phyloP scores from a whole-genome alignment of 1,284 basidiomycete genomes.

The Laetiporus sulphureus region DNA sequence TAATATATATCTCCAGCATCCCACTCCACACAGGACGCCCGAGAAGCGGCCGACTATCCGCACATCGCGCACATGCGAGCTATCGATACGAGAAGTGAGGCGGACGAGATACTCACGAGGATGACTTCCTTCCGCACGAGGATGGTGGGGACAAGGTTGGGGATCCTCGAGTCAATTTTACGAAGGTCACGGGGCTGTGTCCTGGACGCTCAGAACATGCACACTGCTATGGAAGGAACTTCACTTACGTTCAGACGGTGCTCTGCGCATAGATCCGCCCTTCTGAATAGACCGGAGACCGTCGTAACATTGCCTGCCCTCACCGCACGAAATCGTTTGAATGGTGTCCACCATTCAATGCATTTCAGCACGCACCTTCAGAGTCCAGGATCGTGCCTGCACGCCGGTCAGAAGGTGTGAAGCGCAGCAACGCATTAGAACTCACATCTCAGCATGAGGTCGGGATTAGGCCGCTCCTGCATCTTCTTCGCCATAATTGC shows the following conservation, averaged over 20 bases:
- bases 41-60: slow-evolving; percentile 5
- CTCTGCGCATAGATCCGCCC: slow-evolving; percentile 82
- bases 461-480: slow-evolving; percentile 73
- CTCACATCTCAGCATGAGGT: slow-evolving; percentile 80
- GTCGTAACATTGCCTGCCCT: slow-evolving; percentile 80
- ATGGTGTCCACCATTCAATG: too few species aligned
- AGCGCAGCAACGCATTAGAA: slow-evolving; percentile 6
- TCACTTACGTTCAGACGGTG: slow-evolving; percentile 77
- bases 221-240: slow-evolving; percentile 3
- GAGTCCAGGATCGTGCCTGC: slow-evolving; percentile 84
- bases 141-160: slow-evolving; percentile 93
- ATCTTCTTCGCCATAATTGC: slow-evolving; percentile 76
- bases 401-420: slow-evolving; percentile 10
- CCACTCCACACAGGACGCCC: too few species aligned
- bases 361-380: slow-evolving; percentile 56
- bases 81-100: too few species aligned
- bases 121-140: slow-evolving; percentile 85
- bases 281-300: slow-evolving; percentile 87
- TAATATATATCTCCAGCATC: too few species aligned
- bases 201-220: slow-evolving; percentile 12
- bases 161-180: slow-evolving; percentile 92
- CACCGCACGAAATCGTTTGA: too few species aligned
- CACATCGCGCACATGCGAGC: slow-evolving; percentile 2
- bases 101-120: slow-evolving; percentile 46
- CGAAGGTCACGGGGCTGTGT: slow-evolving; percentile 88